Conservation (phyloP, 768 basidiomycete genomes). For the Panaeolus cyanescens region DNA sequence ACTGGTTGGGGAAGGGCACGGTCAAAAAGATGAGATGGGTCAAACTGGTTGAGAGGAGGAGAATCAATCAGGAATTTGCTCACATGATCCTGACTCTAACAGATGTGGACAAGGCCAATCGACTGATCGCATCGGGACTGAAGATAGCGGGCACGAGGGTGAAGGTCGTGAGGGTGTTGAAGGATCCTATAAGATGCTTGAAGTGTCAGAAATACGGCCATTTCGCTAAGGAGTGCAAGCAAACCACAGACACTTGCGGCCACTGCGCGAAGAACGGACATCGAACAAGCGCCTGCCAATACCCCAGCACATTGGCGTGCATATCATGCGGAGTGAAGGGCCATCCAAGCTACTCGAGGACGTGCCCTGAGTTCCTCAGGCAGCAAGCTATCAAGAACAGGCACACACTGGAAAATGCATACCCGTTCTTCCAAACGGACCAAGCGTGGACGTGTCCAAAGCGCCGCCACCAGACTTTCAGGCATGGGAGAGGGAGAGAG, state of each 20-base stretch:
- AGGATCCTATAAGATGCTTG: constrained; percentile 17
- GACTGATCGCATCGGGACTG: constrained; percentile 8
- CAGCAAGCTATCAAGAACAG: constrained; percentile 13
- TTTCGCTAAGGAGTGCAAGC: constrained; percentile 14
- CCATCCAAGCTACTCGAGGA: constrained; percentile 22
- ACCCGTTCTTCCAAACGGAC: constrained; percentile 17
- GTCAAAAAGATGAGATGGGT: constrained; percentile 9
- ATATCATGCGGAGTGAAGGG: background rate
- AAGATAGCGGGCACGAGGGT: constrained; percentile 4
- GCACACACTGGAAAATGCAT: constrained; percentile 15
- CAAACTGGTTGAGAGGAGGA: constrained; percentile 7
- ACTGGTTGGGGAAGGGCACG: background rate
- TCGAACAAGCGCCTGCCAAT: constrained; percentile 8
- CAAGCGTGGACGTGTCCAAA: constrained; percentile 15
- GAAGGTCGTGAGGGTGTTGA: constrained; percentile 9
- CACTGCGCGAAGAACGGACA: constrained; percentile 11
- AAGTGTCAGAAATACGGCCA: constrained; percentile 24
- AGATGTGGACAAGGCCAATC: constrained; percentile 13
- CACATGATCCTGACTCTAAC: constrained; percentile 12
- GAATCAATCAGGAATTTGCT: constrained; percentile 2
- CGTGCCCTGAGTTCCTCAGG: constrained; percentile 15
- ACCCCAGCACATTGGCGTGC: constrained; percentile 14
- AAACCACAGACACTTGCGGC: constrained; percentile 11
- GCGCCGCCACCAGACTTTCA: background rate
- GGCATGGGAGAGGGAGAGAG: no score